Evolutionary conservation across 106 monocot genomes (phyloP), one percentile per base, ranked within the genome.

Genomic region (Agapanthus africanus): DNA sequence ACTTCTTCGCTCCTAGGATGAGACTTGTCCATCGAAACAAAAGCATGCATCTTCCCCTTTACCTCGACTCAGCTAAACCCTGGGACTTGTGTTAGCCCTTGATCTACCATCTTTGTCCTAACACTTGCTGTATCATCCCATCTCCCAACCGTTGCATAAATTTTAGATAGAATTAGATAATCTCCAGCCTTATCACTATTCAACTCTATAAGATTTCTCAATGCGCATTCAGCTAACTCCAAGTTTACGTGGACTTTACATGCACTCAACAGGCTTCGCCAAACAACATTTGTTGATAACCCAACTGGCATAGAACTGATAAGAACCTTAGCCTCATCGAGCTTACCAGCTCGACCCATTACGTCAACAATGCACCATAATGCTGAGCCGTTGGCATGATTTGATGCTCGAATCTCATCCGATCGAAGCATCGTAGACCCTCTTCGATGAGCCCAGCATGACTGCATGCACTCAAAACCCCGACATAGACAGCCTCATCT

Each of bases 351-450:
- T 0, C 84, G 78, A 13, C 67, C 78, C 76, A 94, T 52, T 8
- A 90, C 78, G 57, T 87, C 87, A 26, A 90, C 87, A 73, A 94
- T 74, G 72, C 93, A 90, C 83, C 81, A 36, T 94, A 94, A 26
- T 90, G 90, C 63, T 79, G 82, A 18, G 76, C 33, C n/a, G 61
- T 80, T 1, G 90, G 86, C 39, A 13, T 37, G 10, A 90, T 63
- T 16, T 65, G 76, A 57, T 87, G 81, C 26, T 89, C 64, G 8
- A 67, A 36, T 39, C 71, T 71, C 87, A 90, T 87, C 35, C 49
- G 70, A 57, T 90, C 76, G 47, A 94, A 90, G 72, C 65, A 84
- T 14, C 31, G 63, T 15, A 87, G 76, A 28, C 90, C 90, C 63
- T 90, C 80, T 30, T 77, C 80, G 4, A 90, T 36, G 26, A 84